Evolutionary conservation across 208 protist species (phyloP), one percentile per base, ranked within the genome.

Genomic region (Naegleria fowleri): DNA sequence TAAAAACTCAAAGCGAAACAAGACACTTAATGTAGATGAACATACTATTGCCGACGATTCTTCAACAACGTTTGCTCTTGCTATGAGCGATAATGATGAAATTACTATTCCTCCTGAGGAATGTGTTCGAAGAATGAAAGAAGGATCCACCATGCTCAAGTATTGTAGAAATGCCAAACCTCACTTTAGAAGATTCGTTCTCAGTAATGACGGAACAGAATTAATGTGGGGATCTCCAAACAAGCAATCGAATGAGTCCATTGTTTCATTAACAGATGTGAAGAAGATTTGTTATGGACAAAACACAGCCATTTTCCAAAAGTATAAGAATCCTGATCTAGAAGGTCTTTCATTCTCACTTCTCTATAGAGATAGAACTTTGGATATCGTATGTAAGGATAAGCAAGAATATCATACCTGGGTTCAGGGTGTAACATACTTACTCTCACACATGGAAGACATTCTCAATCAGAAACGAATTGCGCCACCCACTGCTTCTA

Each of bases 381-480:
- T 88, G 16, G 84, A 88, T 55, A 51, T 88, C 33, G 84, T 88
- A 29, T 88, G 84, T 38, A 88, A 88, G 15, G 84, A 88, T 55
- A 88, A 88, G 16, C 39, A 38, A 58, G 84, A 88, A 36, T 88
- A 88, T 55, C 9, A 39, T 29, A 88, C 25, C 11, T 88, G 84
- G 84, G 84, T 88, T 11, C 9, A 51, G 9, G 84, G 84, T 38
- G 55, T 88, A 13, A n/a, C 39, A n/a, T 59, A 58, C 25, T 58
- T 88, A 36, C 55, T 88, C 29, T 48, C 39, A 51, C 15, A 51
- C 83, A 29, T 67, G 55, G 55, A 67, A 29, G 11, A 15, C 55
- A 67, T 67, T 67, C 22, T 67, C 1, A 41, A 51, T 0, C 51
- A 51, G 40, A 40, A 87, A 48, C 6, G 16, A 22, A 19, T 40